Conservation (phyloP, 2,329 filamentous ascomycete species). For the Monilinia aucupariae region DNA sequence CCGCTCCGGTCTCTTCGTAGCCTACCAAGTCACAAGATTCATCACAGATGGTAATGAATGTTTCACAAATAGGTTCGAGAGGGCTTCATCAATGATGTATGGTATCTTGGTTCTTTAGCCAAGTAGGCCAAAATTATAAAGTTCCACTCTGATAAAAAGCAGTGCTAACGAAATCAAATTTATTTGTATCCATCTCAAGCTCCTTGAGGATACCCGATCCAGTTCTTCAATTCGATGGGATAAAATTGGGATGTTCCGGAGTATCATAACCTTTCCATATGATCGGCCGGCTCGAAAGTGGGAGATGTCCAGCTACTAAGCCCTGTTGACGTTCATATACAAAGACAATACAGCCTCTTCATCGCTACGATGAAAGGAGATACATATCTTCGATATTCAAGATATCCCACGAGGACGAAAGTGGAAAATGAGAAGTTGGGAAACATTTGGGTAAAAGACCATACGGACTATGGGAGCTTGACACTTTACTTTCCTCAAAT, state of each 20-base stretch:
- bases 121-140: too few relatives aligned
- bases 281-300: background rate
- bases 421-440: background rate
- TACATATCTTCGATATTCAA: background rate
- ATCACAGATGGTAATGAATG: background rate
- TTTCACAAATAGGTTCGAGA: too few relatives aligned
- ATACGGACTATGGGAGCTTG: background rate
- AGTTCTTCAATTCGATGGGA: background rate
- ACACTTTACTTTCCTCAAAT: background rate
- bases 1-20: background rate
- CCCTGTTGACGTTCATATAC: background rate
- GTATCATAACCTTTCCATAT: background rate
- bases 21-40: background rate
- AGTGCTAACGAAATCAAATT: too few relatives aligned
- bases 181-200: too few relatives aligned
- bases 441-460: background rate
- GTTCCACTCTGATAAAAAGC: too few relatives aligned
- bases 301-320: background rate
- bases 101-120: too few relatives aligned
- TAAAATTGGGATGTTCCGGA: background rate
- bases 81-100: too few relatives aligned
- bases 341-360: background rate
- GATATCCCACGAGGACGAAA: background rate
- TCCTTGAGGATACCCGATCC: background rate
- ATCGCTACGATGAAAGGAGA: background rate